Percentiles rank a stretch among this genome's conserved stretches.
phyloP scores from a whole-genome alignment of 225 moss, liverwort and hornwort species.

The Anthoceros angustus region DNA sequence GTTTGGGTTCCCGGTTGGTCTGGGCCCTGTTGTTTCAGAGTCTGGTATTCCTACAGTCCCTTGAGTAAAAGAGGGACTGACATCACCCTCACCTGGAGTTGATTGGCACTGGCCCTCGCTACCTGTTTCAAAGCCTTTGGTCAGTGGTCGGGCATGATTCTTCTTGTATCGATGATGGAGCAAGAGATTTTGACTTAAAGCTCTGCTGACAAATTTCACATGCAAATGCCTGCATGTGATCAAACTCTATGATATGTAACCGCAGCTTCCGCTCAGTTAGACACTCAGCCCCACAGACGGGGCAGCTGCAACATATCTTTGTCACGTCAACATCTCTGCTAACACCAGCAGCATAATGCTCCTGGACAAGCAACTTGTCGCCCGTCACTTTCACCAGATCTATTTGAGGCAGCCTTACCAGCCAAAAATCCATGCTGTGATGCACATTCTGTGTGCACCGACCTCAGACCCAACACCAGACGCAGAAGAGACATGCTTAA shows the following conservation, averaged over 20 bases:
- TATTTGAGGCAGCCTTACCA: background rate
- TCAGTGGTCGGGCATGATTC: background rate
- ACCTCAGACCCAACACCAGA: background rate
- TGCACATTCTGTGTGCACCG: background rate
- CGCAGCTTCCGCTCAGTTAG: background rate
- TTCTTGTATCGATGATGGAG: background rate
- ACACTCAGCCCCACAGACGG: background rate
- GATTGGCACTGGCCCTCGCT: background rate
- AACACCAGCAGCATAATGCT: background rate
- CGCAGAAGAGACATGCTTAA: too few relatives aligned
- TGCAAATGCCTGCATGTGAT: background rate
- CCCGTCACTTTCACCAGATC: background rate
- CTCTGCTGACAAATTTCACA: background rate
- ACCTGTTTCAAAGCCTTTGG: background rate
- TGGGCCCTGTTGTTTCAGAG: too few relatives aligned
- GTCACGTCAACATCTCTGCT: background rate
- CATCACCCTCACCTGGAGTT: background rate
- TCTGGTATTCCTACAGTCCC: too few relatives aligned
- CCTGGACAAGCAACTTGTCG: background rate
- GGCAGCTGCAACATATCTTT: background rate
- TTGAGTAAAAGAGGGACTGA: too few relatives aligned
- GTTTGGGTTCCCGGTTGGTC: too few relatives aligned
- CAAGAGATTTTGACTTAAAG: background rate
- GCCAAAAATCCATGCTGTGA: background rate
- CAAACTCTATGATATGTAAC: background rate